Conservation (phyloP, 2,329 filamentous ascomycete genomes). For the Hypoxylon sp. region DNA sequence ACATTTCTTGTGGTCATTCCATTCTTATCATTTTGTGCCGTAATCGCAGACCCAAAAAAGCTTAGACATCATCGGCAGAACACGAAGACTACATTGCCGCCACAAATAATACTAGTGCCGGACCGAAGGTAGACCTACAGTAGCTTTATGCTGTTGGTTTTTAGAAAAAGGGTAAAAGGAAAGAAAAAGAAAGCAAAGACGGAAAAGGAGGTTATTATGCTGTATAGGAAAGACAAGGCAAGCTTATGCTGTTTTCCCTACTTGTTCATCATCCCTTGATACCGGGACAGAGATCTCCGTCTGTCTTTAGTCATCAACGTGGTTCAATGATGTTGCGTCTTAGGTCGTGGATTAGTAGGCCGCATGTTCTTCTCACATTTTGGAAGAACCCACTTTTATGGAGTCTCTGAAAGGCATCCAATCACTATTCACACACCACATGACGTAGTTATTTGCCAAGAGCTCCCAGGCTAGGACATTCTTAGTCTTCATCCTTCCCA, state of each 20-base stretch:
- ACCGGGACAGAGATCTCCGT: slow-evolving; percentile 44
- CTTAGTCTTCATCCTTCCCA: slow-evolving; percentile 44
- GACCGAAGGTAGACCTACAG: slow-evolving; percentile 25
- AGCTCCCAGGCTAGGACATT: slow-evolving; percentile 35
- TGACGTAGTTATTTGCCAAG: slow-evolving; percentile 45
- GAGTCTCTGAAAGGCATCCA: slow-evolving; percentile 32
- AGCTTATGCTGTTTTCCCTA: slow-evolving; percentile 16
- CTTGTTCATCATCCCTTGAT: slow-evolving; percentile 47
- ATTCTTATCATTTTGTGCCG: slow-evolving; percentile 36
- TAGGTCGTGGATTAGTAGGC: slow-evolving; percentile 31
- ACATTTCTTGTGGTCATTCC: slow-evolving; percentile 35
- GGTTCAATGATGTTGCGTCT: slow-evolving; percentile 45
- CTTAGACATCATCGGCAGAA: slow-evolving; percentile 44
- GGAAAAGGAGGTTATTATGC: slow-evolving; percentile 19
- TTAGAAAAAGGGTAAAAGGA: slow-evolving; percentile 22
- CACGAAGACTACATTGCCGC: slow-evolving; percentile 40
- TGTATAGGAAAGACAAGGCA: not conserved
- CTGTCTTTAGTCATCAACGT: slow-evolving; percentile 36
- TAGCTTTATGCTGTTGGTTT: slow-evolving; percentile 20
- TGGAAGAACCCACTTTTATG: slow-evolving; percentile 39
- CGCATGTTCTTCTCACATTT: slow-evolving; percentile 34
- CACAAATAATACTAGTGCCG: slow-evolving; percentile 39
- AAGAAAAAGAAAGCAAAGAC: slow-evolving; percentile 13
- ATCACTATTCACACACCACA: slow-evolving; percentile 44
- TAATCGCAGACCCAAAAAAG: slow-evolving; percentile 35